Evolutionary conservation across 805 yeast genomes (phyloP).

Genomic region (Yarrowia osloensis): DNA sequence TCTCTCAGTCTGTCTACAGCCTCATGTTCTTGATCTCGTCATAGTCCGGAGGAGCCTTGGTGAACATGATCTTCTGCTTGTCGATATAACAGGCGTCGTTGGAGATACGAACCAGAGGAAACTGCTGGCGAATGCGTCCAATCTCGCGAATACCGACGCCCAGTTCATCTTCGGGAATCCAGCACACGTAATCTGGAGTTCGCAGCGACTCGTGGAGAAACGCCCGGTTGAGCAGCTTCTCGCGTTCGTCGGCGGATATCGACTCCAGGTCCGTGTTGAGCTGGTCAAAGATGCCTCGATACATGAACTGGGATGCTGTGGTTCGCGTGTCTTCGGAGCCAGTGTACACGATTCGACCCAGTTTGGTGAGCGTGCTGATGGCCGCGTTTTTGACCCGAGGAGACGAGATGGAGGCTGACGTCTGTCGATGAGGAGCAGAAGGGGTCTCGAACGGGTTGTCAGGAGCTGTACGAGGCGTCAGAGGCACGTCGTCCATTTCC

Average conservation of each 20-base stretch:
- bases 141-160: constrained; percentile 46
- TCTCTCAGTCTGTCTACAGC: constrained; percentile 24
- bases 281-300: constrained; percentile 37
- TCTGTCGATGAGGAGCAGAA: not conserved
- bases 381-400: constrained; percentile 5
- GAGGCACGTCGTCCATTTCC: not conserved
- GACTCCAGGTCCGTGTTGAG: constrained; percentile 38
- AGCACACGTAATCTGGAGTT: constrained; percentile 43
- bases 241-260: constrained; percentile 37
- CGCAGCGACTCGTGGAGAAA: constrained; percentile 42
- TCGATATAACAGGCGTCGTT: constrained; percentile 39
- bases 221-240: constrained; percentile 37
- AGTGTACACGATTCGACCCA: constrained; percentile 9
- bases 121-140: constrained; percentile 37
- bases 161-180: constrained; percentile 49
- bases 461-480: not conserved
- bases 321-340: constrained; percentile 2
- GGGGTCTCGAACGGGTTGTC: constrained; percentile 2
- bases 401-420: not conserved
- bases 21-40: constrained; percentile 36
- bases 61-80: constrained; percentile 37
- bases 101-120: constrained; percentile 39
- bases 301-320: constrained; percentile 32
- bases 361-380: not conserved
- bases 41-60: constrained; percentile 38